Conservation (phyloP, 148 eudicot species). For the Rhododendron mucronatum region DNA sequence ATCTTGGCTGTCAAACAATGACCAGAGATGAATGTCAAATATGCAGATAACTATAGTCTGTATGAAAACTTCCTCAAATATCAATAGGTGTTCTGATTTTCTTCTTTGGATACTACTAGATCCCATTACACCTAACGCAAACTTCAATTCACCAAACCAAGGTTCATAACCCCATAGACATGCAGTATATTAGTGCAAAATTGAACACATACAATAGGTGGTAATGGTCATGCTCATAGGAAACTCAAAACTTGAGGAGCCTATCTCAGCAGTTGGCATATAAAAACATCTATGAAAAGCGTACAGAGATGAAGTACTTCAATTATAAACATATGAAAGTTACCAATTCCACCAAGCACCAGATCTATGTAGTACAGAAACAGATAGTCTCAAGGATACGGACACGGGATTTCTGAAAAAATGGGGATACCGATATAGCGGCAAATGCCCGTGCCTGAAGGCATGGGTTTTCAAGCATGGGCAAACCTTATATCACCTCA, state of each 20-base stretch:
- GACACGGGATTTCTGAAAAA: too few species aligned
- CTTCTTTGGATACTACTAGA: background rate
- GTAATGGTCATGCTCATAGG: background rate
- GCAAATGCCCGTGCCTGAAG: too few species aligned
- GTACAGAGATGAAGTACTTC: background rate
- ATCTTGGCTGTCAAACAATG: background rate
- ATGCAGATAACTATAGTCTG: background rate
- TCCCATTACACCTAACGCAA: background rate
- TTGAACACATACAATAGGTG: background rate
- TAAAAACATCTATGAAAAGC: background rate
- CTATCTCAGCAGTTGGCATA: background rate
- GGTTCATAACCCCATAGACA: background rate
- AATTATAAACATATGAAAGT: background rate
- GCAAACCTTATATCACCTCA: too few species aligned
- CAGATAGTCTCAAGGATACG: too few species aligned
- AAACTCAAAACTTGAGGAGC: background rate
- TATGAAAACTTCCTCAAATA: background rate
- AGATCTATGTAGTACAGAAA: too few species aligned
- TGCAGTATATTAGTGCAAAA: background rate
- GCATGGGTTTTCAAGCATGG: too few species aligned
- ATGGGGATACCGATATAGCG: too few species aligned
- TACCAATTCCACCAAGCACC: background rate
- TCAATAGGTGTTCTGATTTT: background rate
- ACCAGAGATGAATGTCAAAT: background rate
- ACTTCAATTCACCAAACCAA: background rate